These are phyloP conservation scores for Saksenaea oblongispora DNA, from an alignment of 371 early-diverging fungal species.

Conservation along the genomic window DNA sequence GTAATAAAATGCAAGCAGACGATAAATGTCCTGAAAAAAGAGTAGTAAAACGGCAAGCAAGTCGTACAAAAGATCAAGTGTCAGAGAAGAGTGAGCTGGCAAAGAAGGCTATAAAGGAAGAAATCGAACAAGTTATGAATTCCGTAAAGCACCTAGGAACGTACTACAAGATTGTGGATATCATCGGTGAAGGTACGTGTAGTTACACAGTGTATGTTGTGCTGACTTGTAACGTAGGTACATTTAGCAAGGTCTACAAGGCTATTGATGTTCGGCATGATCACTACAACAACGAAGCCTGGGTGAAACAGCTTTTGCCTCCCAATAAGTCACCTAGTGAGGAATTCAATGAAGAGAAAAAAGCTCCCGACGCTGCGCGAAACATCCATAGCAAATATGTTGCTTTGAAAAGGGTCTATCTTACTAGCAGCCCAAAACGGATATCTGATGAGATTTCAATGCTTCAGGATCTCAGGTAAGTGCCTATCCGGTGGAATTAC, in stretches of 20 bases:
- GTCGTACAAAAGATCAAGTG: background rate
- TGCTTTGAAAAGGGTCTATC: slow-evolving; percentile 93
- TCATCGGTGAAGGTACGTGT: slow-evolving; percentile 73
- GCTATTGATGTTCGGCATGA: slow-evolving; percentile 80
- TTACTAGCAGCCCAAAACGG: slow-evolving; percentile 82
- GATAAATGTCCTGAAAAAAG: background rate
- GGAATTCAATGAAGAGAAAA: slow-evolving; percentile 12
- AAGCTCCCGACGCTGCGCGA: slow-evolving; percentile 6
- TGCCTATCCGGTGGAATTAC: background rate
- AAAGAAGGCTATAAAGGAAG: background rate
- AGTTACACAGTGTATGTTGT: background rate
- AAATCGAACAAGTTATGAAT: background rate
- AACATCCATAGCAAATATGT: slow-evolving; percentile 43
- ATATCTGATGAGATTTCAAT: slow-evolving; percentile 91
- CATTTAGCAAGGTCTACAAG: slow-evolving; percentile 96
- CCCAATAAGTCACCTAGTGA: slow-evolving; percentile 8
- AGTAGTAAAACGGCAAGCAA: background rate
- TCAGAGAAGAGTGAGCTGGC: background rate
- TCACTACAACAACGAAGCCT: slow-evolving; percentile 66
- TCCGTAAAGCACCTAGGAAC: slow-evolving; percentile 53
- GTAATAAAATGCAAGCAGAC: background rate
- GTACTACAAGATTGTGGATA: slow-evolving; percentile 67
- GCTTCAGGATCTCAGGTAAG: slow-evolving; percentile 71
- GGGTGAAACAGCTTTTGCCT: slow-evolving; percentile 40
- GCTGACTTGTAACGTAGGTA: slow-evolving; percentile 57